Base-by-base conservation (phyloP, 345 rosid species). In the Hirschfeldia incana region DNA sequence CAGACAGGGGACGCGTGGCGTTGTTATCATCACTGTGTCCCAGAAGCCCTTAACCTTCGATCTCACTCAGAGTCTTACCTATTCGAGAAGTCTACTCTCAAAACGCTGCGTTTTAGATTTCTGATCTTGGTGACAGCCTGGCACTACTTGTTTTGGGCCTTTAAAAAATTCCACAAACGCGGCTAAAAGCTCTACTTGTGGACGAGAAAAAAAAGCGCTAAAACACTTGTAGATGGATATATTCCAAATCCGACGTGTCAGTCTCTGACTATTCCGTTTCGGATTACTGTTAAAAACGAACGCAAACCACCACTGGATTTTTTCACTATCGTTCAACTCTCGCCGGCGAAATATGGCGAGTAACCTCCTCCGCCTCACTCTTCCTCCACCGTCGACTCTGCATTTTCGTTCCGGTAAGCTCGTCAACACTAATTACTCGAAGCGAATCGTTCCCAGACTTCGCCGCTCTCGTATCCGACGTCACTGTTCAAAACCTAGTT, bases 311-410 rank as follows among this genome's bases (percentile, higher is more conserved):
- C 75, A 79, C 60, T 51, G 44, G 65, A 46, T n/a, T 53, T 59
- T 4, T 6, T 33, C 9, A 29, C 78, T 1, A 21, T 32, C 37
- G 61, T 55, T 9, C 1, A 44, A 1, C 46, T 36, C 65, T 70
- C 68, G 59, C 70, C 78, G 36, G 80, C 29, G 34, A 73, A 65
- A 79, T n/a, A 88, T 89, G 95, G 78, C 89, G 73, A 75, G 64
- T 65, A 80, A 85, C 84, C 67, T 88, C 29, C 86, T 89, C 34
- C 72, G 76, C 11, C 81, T 85, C 27, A 21, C 87, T 49, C 61
- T 85, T 55, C 79, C 84, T 6, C 77, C 83, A 57, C 82, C 63
- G 42, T 79, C 83, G 53, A 87, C 42, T 63, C 80, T 83, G 17
- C 42, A 66, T 57, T 76, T 76, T 63, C 69, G 16, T 67, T 37